Evolutionary conservation across 257 asterid genomes (phyloP).

Genomic region (Capsicum pubescens): DNA sequence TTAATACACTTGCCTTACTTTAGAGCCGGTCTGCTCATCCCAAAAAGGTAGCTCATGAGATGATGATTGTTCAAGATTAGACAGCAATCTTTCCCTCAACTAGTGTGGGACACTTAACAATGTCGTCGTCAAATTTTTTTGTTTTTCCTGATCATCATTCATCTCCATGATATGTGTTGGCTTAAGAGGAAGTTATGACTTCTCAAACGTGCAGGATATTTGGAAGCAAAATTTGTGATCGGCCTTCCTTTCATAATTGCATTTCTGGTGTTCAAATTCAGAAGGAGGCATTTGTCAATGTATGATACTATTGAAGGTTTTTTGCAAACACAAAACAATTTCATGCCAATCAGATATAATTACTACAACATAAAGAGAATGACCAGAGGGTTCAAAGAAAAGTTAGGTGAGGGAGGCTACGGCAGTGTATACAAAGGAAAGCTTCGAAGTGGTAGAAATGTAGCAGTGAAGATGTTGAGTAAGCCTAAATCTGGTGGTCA

Average conservation of each 20-base stretch:
- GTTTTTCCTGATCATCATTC: too few relatives aligned
- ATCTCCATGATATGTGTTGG: too few relatives aligned
- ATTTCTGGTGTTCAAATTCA: slow-evolving; percentile 32
- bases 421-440: slow-evolving; percentile 60
- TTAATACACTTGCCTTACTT: too few relatives aligned
- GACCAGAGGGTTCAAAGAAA: slow-evolving; percentile 55
- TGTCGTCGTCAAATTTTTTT: too few relatives aligned
- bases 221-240: slow-evolving; percentile 25
- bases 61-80: too few relatives aligned
- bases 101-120: too few relatives aligned
- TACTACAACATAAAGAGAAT: slow-evolving; percentile 56
- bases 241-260: slow-evolving; percentile 32
- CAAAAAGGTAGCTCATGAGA: too few relatives aligned
- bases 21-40: too few relatives aligned
- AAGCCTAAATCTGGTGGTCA: slow-evolving; percentile 47
- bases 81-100: too few relatives aligned
- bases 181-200: too few relatives aligned
- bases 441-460: slow-evolving; percentile 48
- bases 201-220: not conserved
- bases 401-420: slow-evolving; percentile 56
- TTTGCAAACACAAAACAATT: slow-evolving; percentile 33
- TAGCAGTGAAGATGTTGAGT: slow-evolving; percentile 57
- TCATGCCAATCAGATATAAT: slow-evolving; percentile 51
- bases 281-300: slow-evolving; percentile 36
- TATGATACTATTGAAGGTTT: slow-evolving; percentile 37